phyloP scores from a whole-genome alignment of 1,284 basidiomycete species.

The Trichosporon ovoides region DNA sequence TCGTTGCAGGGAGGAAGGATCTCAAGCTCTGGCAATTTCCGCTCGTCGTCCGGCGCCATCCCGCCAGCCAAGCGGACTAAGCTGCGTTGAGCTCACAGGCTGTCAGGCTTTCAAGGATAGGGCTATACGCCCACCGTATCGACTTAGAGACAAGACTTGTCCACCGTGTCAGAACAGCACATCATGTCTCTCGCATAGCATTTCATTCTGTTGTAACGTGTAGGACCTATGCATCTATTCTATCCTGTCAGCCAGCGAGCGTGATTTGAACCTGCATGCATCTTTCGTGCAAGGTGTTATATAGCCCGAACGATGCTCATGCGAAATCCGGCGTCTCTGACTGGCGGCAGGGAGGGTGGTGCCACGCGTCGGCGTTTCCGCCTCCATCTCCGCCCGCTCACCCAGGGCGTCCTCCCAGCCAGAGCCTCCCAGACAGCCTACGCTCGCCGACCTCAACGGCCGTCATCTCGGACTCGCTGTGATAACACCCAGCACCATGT shows the following conservation, averaged over 20 bases:
- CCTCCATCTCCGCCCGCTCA: neutral
- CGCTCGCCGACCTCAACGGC: neutral
- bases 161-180: too few species aligned
- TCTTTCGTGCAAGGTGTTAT: neutral
- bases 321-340: neutral
- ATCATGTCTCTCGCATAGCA: constrained; percentile 3
- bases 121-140: too few species aligned
- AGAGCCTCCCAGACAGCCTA: too few species aligned
- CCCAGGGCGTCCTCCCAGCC: neutral
- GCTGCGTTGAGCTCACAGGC: constrained; percentile 23
- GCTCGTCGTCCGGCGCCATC: constrained; percentile 30
- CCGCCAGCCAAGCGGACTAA: constrained; percentile 30
- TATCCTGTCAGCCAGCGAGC: neutral
- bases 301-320: too few species aligned
- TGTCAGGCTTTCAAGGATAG: too few species aligned
- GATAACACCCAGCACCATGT: constrained; percentile 14
- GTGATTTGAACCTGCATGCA: too few species aligned
- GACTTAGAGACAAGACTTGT: too few species aligned
- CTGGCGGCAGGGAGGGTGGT: neutral
- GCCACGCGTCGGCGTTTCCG: constrained; percentile 7
- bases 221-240: constrained; percentile 2
- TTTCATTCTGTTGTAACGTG: constrained; percentile 3
- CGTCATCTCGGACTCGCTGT: neutral
- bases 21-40: constrained; percentile 44
- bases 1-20: constrained; percentile 37